A percentile compares a stretch with the other conserved stretches of the same genome.
These are phyloP conservation scores for Hyaloscypha hepaticicola DNA, from an alignment of 495 filamentous ascomycete species.

Conservation along the genomic window DNA sequence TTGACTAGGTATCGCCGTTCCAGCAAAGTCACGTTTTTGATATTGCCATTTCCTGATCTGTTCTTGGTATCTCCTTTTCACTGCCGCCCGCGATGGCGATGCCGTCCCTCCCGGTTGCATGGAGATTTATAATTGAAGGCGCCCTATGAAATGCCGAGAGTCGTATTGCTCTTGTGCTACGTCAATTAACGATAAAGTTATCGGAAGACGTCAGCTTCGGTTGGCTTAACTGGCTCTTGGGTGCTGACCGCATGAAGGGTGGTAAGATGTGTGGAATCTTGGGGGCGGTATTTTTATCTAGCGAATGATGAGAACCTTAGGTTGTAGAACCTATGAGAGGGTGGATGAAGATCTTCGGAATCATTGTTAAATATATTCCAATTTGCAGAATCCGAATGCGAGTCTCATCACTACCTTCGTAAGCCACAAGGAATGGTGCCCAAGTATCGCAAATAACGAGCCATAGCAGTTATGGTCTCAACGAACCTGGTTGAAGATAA, in stretches of 20 bases:
- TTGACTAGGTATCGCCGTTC: too few relatives aligned
- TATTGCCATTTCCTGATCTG: neutral
- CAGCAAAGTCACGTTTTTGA: slow-evolving; percentile 3
- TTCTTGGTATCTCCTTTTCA: neutral
- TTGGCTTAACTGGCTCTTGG: neutral
- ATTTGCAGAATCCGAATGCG: neutral
- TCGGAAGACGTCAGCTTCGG: neutral
- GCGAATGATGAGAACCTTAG: too few relatives aligned
- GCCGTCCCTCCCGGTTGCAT: neutral
- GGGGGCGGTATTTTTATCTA: too few relatives aligned
- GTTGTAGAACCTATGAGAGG: too few relatives aligned
- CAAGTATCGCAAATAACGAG: too few relatives aligned
- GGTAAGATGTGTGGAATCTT: neutral
- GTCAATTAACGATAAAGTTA: neutral
- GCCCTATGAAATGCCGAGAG: neutral
- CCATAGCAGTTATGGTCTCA: too few relatives aligned
- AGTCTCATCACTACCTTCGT: too few relatives aligned
- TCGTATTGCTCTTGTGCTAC: neutral
- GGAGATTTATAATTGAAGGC: neutral
- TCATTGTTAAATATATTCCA: neutral
- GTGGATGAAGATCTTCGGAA: too few relatives aligned
- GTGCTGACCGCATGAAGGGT: neutral
- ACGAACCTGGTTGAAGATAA: too few relatives aligned
- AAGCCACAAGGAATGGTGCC: too few relatives aligned
- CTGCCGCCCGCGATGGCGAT: neutral